These are phyloP conservation scores for Aspergillus tamarii DNA, from an alignment of 2,329 filamentous ascomycete genomes.

Conservation along the genomic window DNA sequence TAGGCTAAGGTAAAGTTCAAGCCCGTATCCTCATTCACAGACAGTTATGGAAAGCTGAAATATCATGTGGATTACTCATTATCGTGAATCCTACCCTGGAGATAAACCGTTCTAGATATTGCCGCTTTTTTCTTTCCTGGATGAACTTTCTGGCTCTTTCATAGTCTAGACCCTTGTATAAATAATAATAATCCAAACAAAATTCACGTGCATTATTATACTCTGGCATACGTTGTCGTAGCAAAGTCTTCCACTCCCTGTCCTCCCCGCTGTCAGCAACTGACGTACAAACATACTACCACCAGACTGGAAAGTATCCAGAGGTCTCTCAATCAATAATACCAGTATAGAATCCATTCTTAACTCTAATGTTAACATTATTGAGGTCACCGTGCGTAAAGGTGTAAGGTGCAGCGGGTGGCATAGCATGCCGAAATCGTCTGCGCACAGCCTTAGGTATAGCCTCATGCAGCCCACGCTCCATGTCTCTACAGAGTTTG, in stretches of 20 bases:
- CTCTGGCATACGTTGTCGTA: constrained; percentile 23
- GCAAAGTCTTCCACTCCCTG: constrained; percentile 22
- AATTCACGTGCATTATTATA: constrained; percentile 16
- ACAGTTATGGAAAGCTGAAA: no score
- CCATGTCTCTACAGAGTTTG: constrained; percentile 19
- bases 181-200: constrained; percentile 22
- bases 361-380: constrained; percentile 44
- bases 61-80: no score
- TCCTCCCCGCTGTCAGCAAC: constrained; percentile 16
- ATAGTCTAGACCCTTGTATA: neutral
- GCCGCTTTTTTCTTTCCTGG: no score
- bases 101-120: no score
- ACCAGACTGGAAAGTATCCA: constrained; percentile 50
- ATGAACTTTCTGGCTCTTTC: neutral
- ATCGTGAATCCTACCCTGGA: no score
- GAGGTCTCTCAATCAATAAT: constrained; percentile 37
- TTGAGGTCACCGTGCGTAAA: constrained; percentile 47
- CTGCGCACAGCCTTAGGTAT: constrained; percentile 8
- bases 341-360: constrained; percentile 39
- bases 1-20: no score
- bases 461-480: constrained; percentile 7
- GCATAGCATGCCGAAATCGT: constrained; percentile 16
- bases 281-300: constrained; percentile 28
- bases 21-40: no score
- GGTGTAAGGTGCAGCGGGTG: constrained; percentile 32